A percentile compares a stretch with the other conserved stretches of the same genome.
phyloP scores from a whole-genome alignment of 768 basidiomycete species.

The Psilocybe tampanensis region DNA sequence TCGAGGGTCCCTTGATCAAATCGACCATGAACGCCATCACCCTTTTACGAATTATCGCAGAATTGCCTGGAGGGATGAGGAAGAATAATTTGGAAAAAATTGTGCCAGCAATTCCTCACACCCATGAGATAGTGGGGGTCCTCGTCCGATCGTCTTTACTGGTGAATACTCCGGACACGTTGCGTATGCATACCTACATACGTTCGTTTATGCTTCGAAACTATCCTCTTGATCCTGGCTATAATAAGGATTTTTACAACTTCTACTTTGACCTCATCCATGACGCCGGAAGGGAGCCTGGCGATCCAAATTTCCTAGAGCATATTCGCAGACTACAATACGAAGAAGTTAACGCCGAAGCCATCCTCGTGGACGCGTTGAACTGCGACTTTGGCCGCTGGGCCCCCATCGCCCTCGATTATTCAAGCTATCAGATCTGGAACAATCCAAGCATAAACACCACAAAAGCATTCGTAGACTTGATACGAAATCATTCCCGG shows the following conservation, averaged over 20 bases:
- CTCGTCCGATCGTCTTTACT: not conserved
- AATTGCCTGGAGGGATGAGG: conserved; percentile 7
- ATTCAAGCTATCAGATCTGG: conserved; percentile 3
- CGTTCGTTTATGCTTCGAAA: conserved; percentile 7
- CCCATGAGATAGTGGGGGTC: not conserved
- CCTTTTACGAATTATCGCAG: conserved; percentile 12
- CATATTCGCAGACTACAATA: not conserved
- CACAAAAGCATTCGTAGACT: no score
- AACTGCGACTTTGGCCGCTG: not conserved
- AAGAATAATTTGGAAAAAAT: conserved; percentile 1
- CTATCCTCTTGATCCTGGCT: not conserved
- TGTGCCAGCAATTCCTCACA: not conserved
- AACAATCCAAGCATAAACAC: no score
- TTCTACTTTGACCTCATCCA: conserved; percentile 1
- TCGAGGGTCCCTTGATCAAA: conserved; percentile 2
- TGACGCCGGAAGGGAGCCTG: not conserved
- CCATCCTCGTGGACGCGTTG: not conserved
- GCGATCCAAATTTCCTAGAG: not conserved
- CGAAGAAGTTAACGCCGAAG: not conserved
- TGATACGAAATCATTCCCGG: no score
- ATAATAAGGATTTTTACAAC: not conserved
- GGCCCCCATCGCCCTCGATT: not conserved
- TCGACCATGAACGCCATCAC: not conserved
- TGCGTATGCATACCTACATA: conserved; percentile 10
- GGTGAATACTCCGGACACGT: conserved; percentile 1